Conservation (phyloP, 2,329 filamentous ascomycete species). For the Pseudogymnoascus sp. region DNA sequence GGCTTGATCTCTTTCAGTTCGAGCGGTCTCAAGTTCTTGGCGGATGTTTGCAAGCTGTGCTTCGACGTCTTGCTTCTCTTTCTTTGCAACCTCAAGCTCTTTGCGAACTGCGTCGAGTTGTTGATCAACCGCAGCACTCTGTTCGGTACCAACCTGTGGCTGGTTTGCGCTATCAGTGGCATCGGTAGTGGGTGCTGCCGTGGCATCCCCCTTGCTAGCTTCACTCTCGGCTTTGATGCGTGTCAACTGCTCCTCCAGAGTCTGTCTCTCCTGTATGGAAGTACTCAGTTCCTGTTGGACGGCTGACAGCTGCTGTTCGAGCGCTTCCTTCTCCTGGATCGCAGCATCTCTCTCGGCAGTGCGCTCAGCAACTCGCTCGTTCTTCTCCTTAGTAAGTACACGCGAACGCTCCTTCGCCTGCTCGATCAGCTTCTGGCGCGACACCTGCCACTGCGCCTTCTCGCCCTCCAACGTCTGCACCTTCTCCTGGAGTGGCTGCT, state of each 20-base stretch:
- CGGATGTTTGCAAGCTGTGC: conserved; percentile 42
- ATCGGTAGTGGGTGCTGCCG: neutral
- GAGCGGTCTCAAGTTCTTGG: conserved; percentile 42
- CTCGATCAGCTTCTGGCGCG: conserved; percentile 48
- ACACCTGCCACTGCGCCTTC: conserved; percentile 45
- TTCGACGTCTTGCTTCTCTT: conserved; percentile 64
- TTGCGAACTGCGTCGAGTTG: conserved; percentile 44
- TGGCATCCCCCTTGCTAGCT: conserved; percentile 31
- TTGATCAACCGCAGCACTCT: conserved; percentile 41
- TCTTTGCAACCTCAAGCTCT: conserved; percentile 57
- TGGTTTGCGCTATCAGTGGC: conserved; percentile 13
- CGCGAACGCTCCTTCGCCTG: conserved; percentile 56
- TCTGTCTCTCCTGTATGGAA: conserved; percentile 31
- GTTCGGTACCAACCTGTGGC: conserved; percentile 35
- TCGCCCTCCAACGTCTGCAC: conserved; percentile 49
- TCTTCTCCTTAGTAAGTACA: conserved; percentile 47
- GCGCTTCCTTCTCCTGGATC: conserved; percentile 37
- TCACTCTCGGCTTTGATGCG: conserved; percentile 47
- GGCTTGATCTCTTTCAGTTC: conserved; percentile 39
- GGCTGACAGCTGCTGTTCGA: conserved; percentile 26
- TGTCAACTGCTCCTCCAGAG: conserved; percentile 31
- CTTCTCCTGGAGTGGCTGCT: conserved; percentile 44
- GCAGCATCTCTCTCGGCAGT: conserved; percentile 28
- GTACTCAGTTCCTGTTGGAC: conserved; percentile 45
- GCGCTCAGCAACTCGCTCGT: conserved; percentile 42